Evolutionary conservation across 78 protist species (phyloP).

Genomic region (slime mould (Dictyostelium discoideum)): dicty_2.7 NC_007089.4:2973001-2973500

Average conservation of each 20-base stretch:
- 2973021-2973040: no score
- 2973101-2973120: not conserved
- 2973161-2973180: constrained; percentile 59
- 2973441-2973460: not conserved
- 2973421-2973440: constrained; percentile 35
- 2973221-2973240: no score
- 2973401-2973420: constrained; percentile 51
- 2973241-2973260: no score
- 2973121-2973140: constrained; percentile 35
- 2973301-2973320: no score
- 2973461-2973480: constrained; percentile 29
- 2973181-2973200: constrained; percentile 45
- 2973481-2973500: not conserved
- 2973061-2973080: no score
- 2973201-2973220: constrained; percentile 26
- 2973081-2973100: not conserved
- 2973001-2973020: no score
- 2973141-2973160: constrained; percentile 46
- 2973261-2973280: no score
- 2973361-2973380: constrained; percentile 20
- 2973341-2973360: no score
- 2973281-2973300: no score
- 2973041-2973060: no score
- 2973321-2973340: no score
- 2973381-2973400: constrained; percentile 35